Evolutionary conservation across 2,329 filamentous ascomycete species (phyloP), one percentile per base, ranked within the genome.

Genomic region (Neopestalotiopsis clavispora): DNA sequence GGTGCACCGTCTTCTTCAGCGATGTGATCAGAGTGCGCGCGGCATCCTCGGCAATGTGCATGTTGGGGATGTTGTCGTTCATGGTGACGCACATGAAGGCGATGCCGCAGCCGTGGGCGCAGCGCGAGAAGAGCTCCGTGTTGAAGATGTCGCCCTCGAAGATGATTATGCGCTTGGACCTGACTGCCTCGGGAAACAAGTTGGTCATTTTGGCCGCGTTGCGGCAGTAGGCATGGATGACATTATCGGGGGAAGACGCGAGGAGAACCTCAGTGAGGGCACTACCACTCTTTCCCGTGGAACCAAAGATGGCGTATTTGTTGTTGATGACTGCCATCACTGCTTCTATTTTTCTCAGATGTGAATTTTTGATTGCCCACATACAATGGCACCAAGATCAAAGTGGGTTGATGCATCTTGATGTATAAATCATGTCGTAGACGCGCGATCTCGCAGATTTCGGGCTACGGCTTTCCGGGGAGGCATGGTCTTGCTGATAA

Each of bases 211-310:
- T 85, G 14, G 74, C 34, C 14, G 72, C 71, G 71, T 80, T 80
- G 69, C 83, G 83, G 68, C 81, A 83, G 73, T 83, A 85, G 40
- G 80, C 82, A 68, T 83, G 72, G 69, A 86, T 75, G 3, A 70
- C 69, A 38, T 68, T 72, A 7, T 77, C 49, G 0, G 78, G 75
- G 12, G 58, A 38, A 1, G 65, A 61, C 14, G 75, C 66, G 5
- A 84, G 77, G 3, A 86, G 76, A 42, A 75, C 75, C 23, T 80
- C 61, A 40, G 85, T 76, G 34, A 85, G 75, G 2, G 80, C 77
- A 2, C 71, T 76, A 65, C 84, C 84, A 40, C 76, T 79, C 69
- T 82, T 84, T 5, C 84, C 84, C 1, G 83, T 85, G 30, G 74
- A 69, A 6, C 81, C 81, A 3, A 83, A 71, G 14, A 83, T 71